A percentile compares a stretch with the other conserved stretches of the same genome.
phyloP scores from a whole-genome alignment of 495 filamentous ascomycete genomes.

The Chaetomium cochliodes region DNA sequence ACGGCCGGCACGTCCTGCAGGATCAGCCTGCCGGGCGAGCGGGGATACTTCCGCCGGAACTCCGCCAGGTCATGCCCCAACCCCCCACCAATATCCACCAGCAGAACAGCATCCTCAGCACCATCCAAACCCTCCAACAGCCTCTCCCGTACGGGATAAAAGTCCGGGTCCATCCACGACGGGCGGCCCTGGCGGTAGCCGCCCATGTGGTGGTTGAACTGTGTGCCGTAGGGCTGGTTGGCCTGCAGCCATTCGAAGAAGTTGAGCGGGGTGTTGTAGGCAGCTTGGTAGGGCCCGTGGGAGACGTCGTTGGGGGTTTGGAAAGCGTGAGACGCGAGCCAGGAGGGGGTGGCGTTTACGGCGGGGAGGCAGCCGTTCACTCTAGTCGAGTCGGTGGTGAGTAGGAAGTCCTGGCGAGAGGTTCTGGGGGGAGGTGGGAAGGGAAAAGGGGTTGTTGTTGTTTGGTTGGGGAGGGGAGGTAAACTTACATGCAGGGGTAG shows the following conservation, averaged over 20 bases:
- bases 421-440: neutral
- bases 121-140: slow-evolving; percentile 33
- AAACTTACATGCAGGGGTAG: slow-evolving; percentile 30
- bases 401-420: slow-evolving; percentile 13
- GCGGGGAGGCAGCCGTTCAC: neutral
- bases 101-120: slow-evolving; percentile 29
- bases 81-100: slow-evolving; percentile 58
- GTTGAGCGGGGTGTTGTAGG: slow-evolving; percentile 31
- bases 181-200: slow-evolving; percentile 50
- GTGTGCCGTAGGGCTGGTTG: slow-evolving; percentile 19
- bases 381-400: neutral
- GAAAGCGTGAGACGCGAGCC: slow-evolving; percentile 27
- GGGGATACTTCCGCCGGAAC: slow-evolving; percentile 45
- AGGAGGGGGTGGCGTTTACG: neutral
- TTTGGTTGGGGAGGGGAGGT: no score
- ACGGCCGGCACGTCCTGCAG: slow-evolving; percentile 49
- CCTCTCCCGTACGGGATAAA: slow-evolving; percentile 48
- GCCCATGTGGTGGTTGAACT: slow-evolving; percentile 55
- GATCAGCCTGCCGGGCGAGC: slow-evolving; percentile 44
- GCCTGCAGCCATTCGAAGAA: slow-evolving; percentile 35
- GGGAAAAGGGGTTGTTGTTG: neutral
- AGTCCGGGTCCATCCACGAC: slow-evolving; percentile 52
- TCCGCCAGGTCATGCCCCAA: slow-evolving; percentile 51
- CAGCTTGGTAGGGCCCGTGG: slow-evolving; percentile 36
- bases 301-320: slow-evolving; percentile 27